Base-by-base conservation (phyloP, 345 rosid species). In the Odontarrhena argentea region DNA sequence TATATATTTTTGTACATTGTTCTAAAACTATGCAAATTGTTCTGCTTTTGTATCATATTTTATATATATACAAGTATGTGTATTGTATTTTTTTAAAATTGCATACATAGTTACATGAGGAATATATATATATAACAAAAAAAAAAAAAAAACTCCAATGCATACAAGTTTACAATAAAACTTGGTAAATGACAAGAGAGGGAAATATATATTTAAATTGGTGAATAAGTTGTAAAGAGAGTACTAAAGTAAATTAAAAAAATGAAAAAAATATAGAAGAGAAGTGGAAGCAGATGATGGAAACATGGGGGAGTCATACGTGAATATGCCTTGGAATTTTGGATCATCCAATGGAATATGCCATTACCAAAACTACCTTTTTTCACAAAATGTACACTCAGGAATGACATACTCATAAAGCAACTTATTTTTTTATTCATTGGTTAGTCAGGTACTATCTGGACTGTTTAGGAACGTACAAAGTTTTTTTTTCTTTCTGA, bases 201-300 rank as follows among this genome's bases (percentile, higher is more conserved):
- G 41, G 3, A 36, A 34, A 45, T 34, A 50, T 10, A 43, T 3
- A 53, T 18, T 18, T 18, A 5, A 32, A 32, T 24, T 35, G 37
- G 45, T 61, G 68, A 28, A 70, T 18, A 18, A 18, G 22, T 18
- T 18, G 22, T 18, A 37, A 53, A 42, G 37, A 53, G 26, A 46
- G 61, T 22, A 12, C 10, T 43, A 53, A 55, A 53, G 15, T 28
- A 62, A 63, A 63, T 50, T 37, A 71, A 56, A 18, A 41, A 24
- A 46, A 62, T 38, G 37, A 18, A 38, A 8, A 5, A 51, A 8
- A 48, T 28, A 68, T 6, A 30, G 36, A 14, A 25, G 15, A 9
- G 22, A 40, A 71, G 76, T 71, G 76, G 76, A 71, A 71, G 70
- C 56, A 57, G 76, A 49, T 71, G 76, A 64, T 71, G 76, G 70